Base-by-base conservation (phyloP, 2,329 filamentous ascomycete species). In the Neophaeococcomyces aloes region DNA sequence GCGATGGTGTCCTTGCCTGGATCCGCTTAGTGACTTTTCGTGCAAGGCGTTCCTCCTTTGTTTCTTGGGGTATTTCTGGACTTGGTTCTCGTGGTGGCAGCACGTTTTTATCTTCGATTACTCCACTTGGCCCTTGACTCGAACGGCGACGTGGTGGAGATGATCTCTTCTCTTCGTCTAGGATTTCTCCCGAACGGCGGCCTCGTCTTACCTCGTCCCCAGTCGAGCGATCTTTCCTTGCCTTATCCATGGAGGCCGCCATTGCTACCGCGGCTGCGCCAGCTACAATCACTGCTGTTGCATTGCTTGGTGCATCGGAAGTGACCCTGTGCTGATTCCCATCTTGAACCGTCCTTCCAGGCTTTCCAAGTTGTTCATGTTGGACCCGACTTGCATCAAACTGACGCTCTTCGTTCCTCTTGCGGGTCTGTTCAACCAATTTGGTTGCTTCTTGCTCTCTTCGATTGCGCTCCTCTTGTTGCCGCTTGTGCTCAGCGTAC, bases 231-330 rank as follows among this genome's bases (percentile, higher is more conserved):
- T 53, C 53, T 32, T 33, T 49, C 30, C 37, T 36, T 7, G 30
- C 27, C 25, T 56, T 33, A 13, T 31, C 44, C 15, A 34, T 33
- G 11, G 41, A 55, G 11, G 54, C 58, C 32, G 56, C 59, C 10
- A 65, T 60, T 39, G 67, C 62, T 13, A 66, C 63, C 38, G 69
- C 63, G 34, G 65, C 67, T 30, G 64, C 59, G 44, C 68, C 62
- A 18, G 64, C 64, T 31, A 69, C 71, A 11, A 71, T 71, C 15
- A 72, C 61, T 7, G 69, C 69, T 3, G 70, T 70, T 18, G 68
- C 72, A 38, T 57, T 55, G 59, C 59, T 61, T 7, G 60, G 59
- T 15, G 53, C 55, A 2, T 55, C 55, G 7, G 43, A 40, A 44
- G 47, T 38, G 27, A 31, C 34, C 15, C 21, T 19, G 11, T 17